phyloP scores from a whole-genome alignment of 2,329 filamentous ascomycete species.

The Curvularia eragrostidis region DNA sequence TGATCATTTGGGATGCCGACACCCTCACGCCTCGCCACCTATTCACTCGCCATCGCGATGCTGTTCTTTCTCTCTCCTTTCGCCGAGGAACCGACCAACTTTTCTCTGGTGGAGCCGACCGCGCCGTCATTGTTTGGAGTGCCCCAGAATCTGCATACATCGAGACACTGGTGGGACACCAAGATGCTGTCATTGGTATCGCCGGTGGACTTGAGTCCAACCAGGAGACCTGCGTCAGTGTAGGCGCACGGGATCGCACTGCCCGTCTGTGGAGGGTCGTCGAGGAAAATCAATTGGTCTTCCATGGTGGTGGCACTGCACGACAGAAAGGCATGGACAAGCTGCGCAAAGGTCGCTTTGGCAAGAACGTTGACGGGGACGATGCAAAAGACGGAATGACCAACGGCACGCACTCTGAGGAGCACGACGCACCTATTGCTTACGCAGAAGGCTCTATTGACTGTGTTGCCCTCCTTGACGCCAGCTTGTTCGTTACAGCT shows the following conservation, averaged over 20 bases:
- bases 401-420: slow-evolving; percentile 47
- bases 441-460: slow-evolving; percentile 86
- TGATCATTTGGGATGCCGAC: slow-evolving; percentile 87
- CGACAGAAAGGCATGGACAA: slow-evolving; percentile 50
- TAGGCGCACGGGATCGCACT: slow-evolving; percentile 88
- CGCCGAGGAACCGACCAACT: slow-evolving; percentile 86
- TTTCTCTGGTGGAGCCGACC: slow-evolving; percentile 88
- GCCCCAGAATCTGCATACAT: slow-evolving; percentile 91
- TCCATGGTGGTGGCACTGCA: slow-evolving; percentile 76
- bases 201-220: slow-evolving; percentile 65
- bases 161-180: slow-evolving; percentile 95
- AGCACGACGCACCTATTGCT: slow-evolving; percentile 50
- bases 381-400: slow-evolving; percentile 57
- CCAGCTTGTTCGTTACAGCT: slow-evolving; percentile 88
- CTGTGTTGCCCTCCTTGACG: slow-evolving; percentile 87
- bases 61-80: slow-evolving; percentile 84
- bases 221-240: slow-evolving; percentile 87
- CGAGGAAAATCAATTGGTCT: slow-evolving; percentile 94
- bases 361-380: slow-evolving; percentile 36
- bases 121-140: slow-evolving; percentile 95
- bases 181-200: slow-evolving; percentile 86
- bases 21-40: slow-evolving; percentile 79
- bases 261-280: slow-evolving; percentile 95
- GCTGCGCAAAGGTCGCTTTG: slow-evolving; percentile 45
- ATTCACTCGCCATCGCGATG: slow-evolving; percentile 90